phyloP scores from a whole-genome alignment of 306 rosid species.

The Vachellia pachyceras region DNA sequence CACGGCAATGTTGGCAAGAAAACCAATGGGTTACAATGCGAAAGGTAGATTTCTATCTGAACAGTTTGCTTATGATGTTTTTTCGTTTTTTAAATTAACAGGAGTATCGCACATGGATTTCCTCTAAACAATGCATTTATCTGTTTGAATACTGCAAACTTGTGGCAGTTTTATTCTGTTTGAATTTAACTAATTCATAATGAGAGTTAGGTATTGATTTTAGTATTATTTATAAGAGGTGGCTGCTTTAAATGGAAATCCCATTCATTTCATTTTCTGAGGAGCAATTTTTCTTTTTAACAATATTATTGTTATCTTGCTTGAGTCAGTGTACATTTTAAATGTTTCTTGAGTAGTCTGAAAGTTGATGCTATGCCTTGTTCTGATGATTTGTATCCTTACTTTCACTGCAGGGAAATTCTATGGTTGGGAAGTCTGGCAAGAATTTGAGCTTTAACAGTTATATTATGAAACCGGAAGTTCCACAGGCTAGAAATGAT shows the following conservation, averaged over 20 bases:
- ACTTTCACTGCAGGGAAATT: constrained; percentile 48
- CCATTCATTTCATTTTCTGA: not conserved
- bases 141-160: not conserved
- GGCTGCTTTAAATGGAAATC: not conserved
- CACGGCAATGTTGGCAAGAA: constrained; percentile 66
- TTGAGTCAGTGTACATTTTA: not conserved
- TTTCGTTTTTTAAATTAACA: not conserved
- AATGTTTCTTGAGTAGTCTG: constrained; percentile 9
- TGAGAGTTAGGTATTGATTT: not conserved
- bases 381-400: constrained; percentile 33
- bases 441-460: constrained; percentile 38
- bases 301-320: not conserved
- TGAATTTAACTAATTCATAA: not conserved
- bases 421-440: constrained; percentile 36
- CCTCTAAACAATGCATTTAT: too few species aligned
- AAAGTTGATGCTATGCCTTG: constrained; percentile 24
- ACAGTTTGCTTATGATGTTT: not conserved
- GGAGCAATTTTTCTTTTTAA: not conserved
- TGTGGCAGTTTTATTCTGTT: not conserved
- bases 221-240: not conserved
- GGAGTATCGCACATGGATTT: not conserved
- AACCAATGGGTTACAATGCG: constrained; percentile 62
- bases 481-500: constrained; percentile 36
- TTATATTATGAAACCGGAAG: constrained; percentile 34
- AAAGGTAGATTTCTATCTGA: constrained; percentile 50